phyloP scores from a whole-genome alignment of 2,329 filamentous ascomycete species.

The Niveomyces coronatus region DNA sequence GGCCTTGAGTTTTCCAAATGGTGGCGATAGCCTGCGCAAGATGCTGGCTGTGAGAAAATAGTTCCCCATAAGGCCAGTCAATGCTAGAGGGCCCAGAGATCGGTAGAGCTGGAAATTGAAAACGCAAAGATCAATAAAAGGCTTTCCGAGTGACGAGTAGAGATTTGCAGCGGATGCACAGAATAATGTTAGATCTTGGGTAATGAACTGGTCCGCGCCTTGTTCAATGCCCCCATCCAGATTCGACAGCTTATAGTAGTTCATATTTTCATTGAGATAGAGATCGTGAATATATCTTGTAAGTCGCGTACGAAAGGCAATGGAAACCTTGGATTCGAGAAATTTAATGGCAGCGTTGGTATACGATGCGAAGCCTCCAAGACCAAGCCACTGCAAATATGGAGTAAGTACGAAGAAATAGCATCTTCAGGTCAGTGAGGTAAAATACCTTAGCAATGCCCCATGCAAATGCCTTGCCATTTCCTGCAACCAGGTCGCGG shows the following conservation, averaged over 20 bases:
- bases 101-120: constrained; percentile 97
- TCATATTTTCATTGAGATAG: constrained; percentile 88
- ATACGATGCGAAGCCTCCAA: constrained; percentile 88
- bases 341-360: constrained; percentile 99
- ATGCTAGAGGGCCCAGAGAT: constrained; percentile 77
- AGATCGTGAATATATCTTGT: constrained; percentile 96
- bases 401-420: constrained; percentile 3
- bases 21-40: constrained; percentile 77
- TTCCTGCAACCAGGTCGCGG: constrained; percentile 87
- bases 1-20: constrained; percentile 93
- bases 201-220: constrained; percentile 93
- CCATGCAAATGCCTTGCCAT: constrained; percentile 78
- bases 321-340: constrained; percentile 94
- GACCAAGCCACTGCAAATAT: constrained; percentile 64
- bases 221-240: constrained; percentile 87
- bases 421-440: neutral
- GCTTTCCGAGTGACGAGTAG: constrained; percentile 96
- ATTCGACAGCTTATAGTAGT: constrained; percentile 93
- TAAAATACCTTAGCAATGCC: constrained; percentile 66
- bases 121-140: constrained; percentile 90
- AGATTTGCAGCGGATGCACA: constrained; percentile 85
- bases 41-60: constrained; percentile 93
- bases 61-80: constrained; percentile 79
- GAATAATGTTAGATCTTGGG: constrained; percentile 90
- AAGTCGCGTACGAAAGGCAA: constrained; percentile 89